Conservation (phyloP, 1,139 yeast species). For the Yamadazyma diospyri region DNA sequence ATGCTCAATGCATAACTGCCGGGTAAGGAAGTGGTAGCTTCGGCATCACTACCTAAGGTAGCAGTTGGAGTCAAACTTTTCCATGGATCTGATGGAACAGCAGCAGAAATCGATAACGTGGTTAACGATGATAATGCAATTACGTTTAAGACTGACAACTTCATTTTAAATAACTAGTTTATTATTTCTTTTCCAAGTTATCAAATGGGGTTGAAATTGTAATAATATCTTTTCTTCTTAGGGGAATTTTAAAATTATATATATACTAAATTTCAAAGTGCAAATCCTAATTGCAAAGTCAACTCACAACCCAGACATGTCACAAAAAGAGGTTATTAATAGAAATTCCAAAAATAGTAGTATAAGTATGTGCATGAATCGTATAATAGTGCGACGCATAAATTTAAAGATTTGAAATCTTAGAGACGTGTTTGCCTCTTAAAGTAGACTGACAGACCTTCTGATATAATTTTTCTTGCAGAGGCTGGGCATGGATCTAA, state of each 20-base stretch:
- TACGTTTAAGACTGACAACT: slow-evolving; percentile 8
- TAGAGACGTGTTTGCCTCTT: too few species aligned
- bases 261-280: neutral
- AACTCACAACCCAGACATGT: neutral
- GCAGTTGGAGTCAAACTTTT: slow-evolving; percentile 31
- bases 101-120: slow-evolving; percentile 11
- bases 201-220: neutral
- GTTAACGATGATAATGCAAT: slow-evolving; percentile 1
- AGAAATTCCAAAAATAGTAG: slow-evolving; percentile 12
- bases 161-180: too few species aligned
- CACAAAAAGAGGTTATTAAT: slow-evolving; percentile 4
- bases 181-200: slow-evolving; percentile 1
- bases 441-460: too few species aligned
- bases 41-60: slow-evolving; percentile 23
- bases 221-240: slow-evolving; percentile 2
- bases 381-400: neutral
- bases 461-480: too few species aligned
- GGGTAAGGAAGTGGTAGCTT: slow-evolving; percentile 17
- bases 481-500: too few species aligned
- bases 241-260: slow-evolving; percentile 5
- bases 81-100: slow-evolving; percentile 21
- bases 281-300: too few species aligned
- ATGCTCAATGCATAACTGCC: slow-evolving; percentile 18
- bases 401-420: too few species aligned
- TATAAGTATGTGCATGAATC: slow-evolving; percentile 11